Conservation (phyloP, 75 land plant genomes). For the Picea sitchensis region DNA sequence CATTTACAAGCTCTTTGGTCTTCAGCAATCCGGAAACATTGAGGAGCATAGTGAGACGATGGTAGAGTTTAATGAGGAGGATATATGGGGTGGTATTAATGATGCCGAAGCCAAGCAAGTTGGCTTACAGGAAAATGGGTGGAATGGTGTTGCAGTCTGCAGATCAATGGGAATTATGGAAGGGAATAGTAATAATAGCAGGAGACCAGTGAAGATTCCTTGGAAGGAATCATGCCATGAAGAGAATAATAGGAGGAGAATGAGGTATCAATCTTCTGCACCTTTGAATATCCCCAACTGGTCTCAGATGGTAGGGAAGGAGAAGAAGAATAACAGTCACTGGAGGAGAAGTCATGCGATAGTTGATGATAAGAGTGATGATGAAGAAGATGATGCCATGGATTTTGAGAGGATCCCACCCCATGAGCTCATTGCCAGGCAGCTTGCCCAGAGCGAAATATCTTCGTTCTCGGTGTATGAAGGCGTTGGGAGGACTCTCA, state of each 20-base stretch:
- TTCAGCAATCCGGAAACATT: neutral
- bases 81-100: slow-evolving; percentile 1
- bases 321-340: slow-evolving; percentile 19
- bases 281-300: slow-evolving; percentile 73
- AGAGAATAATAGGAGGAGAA: neutral
- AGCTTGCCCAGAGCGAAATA: slow-evolving; percentile 46
- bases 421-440: slow-evolving; percentile 59
- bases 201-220: neutral
- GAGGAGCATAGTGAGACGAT: neutral
- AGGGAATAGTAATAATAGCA: neutral
- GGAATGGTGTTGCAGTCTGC: neutral
- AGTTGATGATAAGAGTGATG: slow-evolving; percentile 3
- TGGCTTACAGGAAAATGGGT: neutral
- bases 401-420: slow-evolving; percentile 56
- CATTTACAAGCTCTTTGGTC: neutral
- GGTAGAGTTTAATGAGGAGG: slow-evolving; percentile 10
- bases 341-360: neutral
- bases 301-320: slow-evolving; percentile 39
- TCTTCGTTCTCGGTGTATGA: slow-evolving; percentile 72
- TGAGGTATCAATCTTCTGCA: slow-evolving; percentile 51
- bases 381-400: slow-evolving; percentile 15
- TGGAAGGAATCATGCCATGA: neutral
- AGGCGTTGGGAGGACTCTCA: slow-evolving; percentile 80
- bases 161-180: neutral
- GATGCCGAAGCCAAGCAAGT: neutral